Conservation (phyloP, 768 basidiomycete genomes). For the Chalciporus chontae region DNA sequence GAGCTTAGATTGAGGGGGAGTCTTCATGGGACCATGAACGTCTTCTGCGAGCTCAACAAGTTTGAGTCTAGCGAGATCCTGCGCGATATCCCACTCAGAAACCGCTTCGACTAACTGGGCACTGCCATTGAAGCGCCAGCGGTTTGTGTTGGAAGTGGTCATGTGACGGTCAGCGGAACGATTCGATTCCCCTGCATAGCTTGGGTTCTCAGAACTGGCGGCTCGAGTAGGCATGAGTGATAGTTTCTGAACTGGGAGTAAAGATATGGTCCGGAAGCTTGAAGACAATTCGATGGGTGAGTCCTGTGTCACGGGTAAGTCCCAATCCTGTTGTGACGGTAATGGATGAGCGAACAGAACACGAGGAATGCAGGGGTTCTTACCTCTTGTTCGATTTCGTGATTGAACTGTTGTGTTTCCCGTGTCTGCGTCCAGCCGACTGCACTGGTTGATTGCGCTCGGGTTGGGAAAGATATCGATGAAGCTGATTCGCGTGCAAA, state of each 20-base stretch:
- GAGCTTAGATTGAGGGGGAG: constrained; percentile 65
- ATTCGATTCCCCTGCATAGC: constrained; percentile 20
- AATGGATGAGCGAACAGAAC: constrained; percentile 20
- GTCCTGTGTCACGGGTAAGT: constrained; percentile 39
- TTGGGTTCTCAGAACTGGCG: constrained; percentile 23
- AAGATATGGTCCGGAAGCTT: constrained; percentile 28
- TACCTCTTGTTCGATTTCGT: constrained; percentile 46
- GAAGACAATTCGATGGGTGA: constrained; percentile 34
- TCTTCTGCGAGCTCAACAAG: constrained; percentile 56
- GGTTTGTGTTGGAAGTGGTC: constrained; percentile 37
- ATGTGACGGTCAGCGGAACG: constrained; percentile 39
- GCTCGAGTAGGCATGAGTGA: constrained; percentile 48
- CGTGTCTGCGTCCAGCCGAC: constrained; percentile 49
- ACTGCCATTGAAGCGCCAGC: constrained; percentile 63
- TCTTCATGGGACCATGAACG: constrained; percentile 50
- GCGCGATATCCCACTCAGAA: constrained; percentile 67
- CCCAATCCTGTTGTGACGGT: constrained; percentile 43
- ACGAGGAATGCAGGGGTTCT: constrained; percentile 25
- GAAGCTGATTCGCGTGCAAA: constrained; percentile 35
- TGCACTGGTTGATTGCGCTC: constrained; percentile 31
- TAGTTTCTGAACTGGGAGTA: constrained; percentile 38
- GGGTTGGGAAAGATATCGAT: constrained; percentile 28
- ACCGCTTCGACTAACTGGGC: constrained; percentile 61
- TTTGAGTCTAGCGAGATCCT: constrained; percentile 70
- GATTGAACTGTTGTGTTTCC: constrained; percentile 34